These are phyloP conservation scores for Tetrapisispora namnaoensis DNA, from an alignment of 805 yeast species.

Conservation along the genomic window DNA sequence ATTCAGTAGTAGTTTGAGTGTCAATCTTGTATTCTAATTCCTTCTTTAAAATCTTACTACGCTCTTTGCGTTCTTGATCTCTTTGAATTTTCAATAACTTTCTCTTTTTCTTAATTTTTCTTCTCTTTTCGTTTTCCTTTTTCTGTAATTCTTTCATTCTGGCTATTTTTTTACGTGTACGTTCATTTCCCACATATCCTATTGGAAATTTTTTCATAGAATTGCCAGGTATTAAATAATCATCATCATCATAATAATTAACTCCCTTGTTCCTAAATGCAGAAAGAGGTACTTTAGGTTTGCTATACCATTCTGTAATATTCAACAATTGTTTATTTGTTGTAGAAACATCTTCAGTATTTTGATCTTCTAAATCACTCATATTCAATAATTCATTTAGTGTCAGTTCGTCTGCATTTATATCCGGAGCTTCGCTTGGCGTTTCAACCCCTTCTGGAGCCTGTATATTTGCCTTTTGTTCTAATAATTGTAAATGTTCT, in stretches of 20 bases:
- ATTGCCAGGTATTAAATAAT: constrained; percentile 22
- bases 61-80: constrained; percentile 25
- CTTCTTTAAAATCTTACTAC: constrained; percentile 7
- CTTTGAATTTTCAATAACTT: constrained; percentile 24
- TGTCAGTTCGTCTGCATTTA: constrained; percentile 33
- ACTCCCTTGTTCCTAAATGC: constrained; percentile 82
- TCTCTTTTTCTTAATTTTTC: constrained; percentile 27
- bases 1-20: not conserved
- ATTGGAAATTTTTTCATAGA: constrained; percentile 28
- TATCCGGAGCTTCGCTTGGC: constrained; percentile 4
- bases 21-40: not conserved
- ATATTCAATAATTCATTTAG: constrained; percentile 81
- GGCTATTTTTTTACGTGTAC: constrained; percentile 28
- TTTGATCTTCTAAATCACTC: constrained; percentile 69
- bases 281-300: constrained; percentile 64
- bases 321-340: constrained; percentile 28
- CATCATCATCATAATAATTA: constrained; percentile 26
- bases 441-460: constrained; percentile 9
- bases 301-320: constrained; percentile 29
- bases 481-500: constrained; percentile 23
- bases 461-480: constrained; percentile 19
- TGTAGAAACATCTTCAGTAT: constrained; percentile 41
- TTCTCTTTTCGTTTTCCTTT: constrained; percentile 27
- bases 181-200: constrained; percentile 29
- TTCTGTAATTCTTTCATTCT: constrained; percentile 28